Base-by-base conservation (phyloP, 2,329 filamentous ascomycete species). In the Alternaria incomplexa region DNA sequence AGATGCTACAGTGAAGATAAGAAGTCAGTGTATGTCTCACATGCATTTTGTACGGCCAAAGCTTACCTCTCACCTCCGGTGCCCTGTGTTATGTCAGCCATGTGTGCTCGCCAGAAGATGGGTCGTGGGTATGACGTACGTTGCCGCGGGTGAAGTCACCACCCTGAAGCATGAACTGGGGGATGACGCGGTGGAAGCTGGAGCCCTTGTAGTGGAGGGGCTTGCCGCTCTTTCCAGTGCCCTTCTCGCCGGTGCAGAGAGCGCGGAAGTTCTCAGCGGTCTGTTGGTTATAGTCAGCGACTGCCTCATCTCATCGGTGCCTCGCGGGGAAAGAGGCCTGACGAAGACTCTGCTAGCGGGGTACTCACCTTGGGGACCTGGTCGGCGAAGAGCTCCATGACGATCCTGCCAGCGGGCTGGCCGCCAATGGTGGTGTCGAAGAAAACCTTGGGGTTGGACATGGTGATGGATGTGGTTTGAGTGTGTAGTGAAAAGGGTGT, bases 161-260 rank as follows among this genome's bases (percentile, higher is more conserved):
- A 79, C 95, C 95, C 85, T 97, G 92, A 77, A 97, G 95, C 95
- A 98, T 98, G 83, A 98, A 98, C 77, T 92, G 89, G 86, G 97
- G 97, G 85, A 98, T 98, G 70, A 98, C 91, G 56, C 95, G 91
- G 85, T 98, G 95, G 86, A 98, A 98, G 72, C 84, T 86, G 68
- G 92, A 96, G 72, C 93, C 88, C 86, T 97, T 97, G 88, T 93
- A 99, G 85, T 92, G 91, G 64, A 99, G 87, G 54, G 91, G 91
- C 84, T 94, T 94, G 80, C 93, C 93, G 43, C 88, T 83, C 79
- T 92, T 92, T 72, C 93, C 92, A 40, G 87, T 74, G 64, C 95
- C 95, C 85, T 97, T 97, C 85, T 97, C 94, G 69, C 95, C 95
- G 1, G 94, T 97, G 85, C 93, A 97, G 64, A 97, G 89, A 60